phyloP scores from a whole-genome alignment of 495 filamentous ascomycete species.

The Coniosporium apollinis region DNA sequence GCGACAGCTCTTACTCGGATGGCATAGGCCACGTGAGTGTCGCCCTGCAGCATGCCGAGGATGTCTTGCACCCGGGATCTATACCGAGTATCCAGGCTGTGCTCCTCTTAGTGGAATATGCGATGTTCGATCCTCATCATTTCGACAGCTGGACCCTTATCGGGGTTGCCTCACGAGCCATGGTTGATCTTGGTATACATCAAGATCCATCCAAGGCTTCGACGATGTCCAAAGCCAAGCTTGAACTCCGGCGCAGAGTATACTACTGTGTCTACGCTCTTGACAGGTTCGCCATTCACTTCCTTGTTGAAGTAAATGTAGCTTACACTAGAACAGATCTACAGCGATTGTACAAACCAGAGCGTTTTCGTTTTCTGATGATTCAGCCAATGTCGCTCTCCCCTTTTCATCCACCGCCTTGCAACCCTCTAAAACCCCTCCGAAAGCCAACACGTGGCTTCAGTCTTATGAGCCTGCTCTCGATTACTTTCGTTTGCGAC shows the following conservation, averaged over 20 bases:
- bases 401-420: conserved; percentile 27
- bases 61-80: conserved; percentile 68
- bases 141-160: conserved; percentile 86
- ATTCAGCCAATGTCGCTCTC: conserved; percentile 54
- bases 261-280: conserved; percentile 78
- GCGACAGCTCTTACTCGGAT: conserved; percentile 44
- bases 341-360: conserved; percentile 65
- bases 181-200: conserved; percentile 76
- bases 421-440: conserved; percentile 22
- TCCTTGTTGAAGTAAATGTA: too few species aligned
- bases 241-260: conserved; percentile 61
- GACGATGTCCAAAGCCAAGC: conserved; percentile 38
- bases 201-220: conserved; percentile 64
- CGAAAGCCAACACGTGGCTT: conserved; percentile 27
- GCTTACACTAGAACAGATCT: conserved; percentile 33
- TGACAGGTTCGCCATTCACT: too few species aligned
- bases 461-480: conserved; percentile 25
- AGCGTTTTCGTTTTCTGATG: conserved; percentile 83
- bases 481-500: conserved; percentile 58
- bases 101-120: conserved; percentile 69
- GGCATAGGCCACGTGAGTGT: conserved; percentile 49
- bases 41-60: conserved; percentile 59
- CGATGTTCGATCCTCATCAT: conserved; percentile 70
- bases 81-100: conserved; percentile 70
- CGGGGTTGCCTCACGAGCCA: conserved; percentile 67